These are phyloP conservation scores for Alnus rubra DNA, from an alignment of 306 rosid genomes.

Conservation along the genomic window DNA sequence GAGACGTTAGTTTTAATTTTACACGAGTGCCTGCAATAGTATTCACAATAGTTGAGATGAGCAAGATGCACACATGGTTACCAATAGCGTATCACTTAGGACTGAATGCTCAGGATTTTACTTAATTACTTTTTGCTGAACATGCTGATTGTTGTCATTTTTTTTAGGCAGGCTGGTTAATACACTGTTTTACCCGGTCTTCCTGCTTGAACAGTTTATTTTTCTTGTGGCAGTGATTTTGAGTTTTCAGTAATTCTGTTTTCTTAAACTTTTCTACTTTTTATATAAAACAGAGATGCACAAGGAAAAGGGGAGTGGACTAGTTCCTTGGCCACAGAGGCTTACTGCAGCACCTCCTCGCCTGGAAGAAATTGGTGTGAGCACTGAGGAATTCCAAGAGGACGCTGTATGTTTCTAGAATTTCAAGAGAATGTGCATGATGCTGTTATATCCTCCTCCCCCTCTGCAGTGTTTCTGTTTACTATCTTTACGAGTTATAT, in stretches of 20 bases:
- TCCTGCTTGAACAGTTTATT: neutral
- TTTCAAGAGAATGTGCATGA: conserved; percentile 1
- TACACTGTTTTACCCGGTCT: neutral
- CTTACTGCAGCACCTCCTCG: conserved; percentile 55
- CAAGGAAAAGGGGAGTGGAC: conserved; percentile 46
- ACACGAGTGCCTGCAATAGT: neutral
- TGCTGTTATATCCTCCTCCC: neutral
- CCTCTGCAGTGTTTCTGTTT: neutral
- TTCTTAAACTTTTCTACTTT: conserved; percentile 1
- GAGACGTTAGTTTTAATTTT: neutral
- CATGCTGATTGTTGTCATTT: neutral
- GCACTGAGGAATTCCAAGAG: conserved; percentile 52
- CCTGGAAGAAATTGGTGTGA: conserved; percentile 50
- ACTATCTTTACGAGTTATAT: neutral
- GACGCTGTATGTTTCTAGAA: conserved; percentile 50
- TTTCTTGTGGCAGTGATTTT: neutral
- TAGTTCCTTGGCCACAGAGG: conserved; percentile 65
- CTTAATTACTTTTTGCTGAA: neutral
- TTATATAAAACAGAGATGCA: conserved; percentile 42
- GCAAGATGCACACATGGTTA: neutral
- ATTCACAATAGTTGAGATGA: neutral
- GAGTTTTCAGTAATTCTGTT: conserved; percentile 8
- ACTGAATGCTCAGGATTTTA: neutral
- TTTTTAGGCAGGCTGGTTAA: neutral
- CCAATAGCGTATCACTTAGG: neutral